Evolutionary conservation across 192 early-diverging fungal genomes (phyloP).

Genomic region (Thamnidium elegans): DNA sequence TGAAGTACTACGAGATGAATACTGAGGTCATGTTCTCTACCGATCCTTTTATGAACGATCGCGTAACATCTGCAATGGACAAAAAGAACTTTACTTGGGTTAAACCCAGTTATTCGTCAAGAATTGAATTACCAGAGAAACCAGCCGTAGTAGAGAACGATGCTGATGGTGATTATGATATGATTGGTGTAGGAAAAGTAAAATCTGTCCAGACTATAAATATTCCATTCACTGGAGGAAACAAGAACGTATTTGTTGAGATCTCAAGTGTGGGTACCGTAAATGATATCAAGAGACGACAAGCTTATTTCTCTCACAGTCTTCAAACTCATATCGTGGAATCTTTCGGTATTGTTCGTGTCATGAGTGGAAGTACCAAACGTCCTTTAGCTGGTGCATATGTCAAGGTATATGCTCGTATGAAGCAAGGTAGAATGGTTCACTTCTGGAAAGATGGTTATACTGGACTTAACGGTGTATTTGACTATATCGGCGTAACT

Average conservation of each 20-base stretch:
- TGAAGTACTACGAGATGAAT: conserved; percentile 46
- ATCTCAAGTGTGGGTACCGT: conserved; percentile 27
- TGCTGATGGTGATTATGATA: neutral
- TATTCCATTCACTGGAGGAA: neutral
- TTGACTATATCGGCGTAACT: conserved; percentile 45
- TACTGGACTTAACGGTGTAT: conserved; percentile 48
- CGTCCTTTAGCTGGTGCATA: conserved; percentile 42
- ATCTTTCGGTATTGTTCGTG: conserved; percentile 36
- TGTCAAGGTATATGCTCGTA: conserved; percentile 47
- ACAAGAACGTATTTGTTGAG: conserved; percentile 29
- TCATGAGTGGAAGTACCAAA: conserved; percentile 26
- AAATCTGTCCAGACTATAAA: neutral
- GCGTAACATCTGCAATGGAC: conserved; percentile 5
- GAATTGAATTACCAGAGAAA: conserved; percentile 2
- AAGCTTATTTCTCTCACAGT: conserved; percentile 42
- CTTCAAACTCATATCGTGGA: conserved; percentile 42
- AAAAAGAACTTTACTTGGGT: conserved; percentile 31
- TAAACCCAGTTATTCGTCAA: conserved; percentile 39
- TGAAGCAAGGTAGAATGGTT: conserved; percentile 22
- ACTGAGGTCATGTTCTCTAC: conserved; percentile 51
- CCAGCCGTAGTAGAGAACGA: neutral
- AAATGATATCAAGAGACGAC: conserved; percentile 23
- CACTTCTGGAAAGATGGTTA: conserved; percentile 56
- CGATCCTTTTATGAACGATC: conserved; percentile 34
- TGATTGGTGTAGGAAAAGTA: neutral